Evolutionary conservation across 2,329 filamentous ascomycete genomes (phyloP), one percentile per base, ranked within the genome.

Genomic region (Aspergillus ustus): DNA sequence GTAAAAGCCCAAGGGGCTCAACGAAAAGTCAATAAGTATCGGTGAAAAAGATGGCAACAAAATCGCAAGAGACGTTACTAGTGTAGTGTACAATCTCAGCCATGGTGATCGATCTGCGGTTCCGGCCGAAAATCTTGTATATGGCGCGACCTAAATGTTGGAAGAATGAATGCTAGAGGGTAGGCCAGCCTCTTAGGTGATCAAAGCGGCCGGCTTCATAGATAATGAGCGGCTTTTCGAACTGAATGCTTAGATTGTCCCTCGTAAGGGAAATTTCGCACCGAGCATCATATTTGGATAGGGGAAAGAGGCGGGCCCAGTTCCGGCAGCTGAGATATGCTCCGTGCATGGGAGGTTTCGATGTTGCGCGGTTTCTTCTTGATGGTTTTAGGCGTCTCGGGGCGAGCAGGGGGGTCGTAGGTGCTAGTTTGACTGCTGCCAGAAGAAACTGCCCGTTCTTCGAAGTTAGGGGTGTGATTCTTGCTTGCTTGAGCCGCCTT

Each of bases 401-500:
- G 74, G 43, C 72, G 74, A 52, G 68, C 65, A 20, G 65, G 60
- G 51, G 74, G 65, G 55, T 77, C 69, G 64, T 72, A 56, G 79
- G 83, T 66, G 46, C 81, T 68, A 50, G 81, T 81, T 67, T 86
- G 85, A 75, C 82, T 85, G 66, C 87, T 89, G 65, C 87, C 88
- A 9, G 89, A 89, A 3, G 88, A 89, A 13, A 87, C 72, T 34
- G 84, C 84, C 48, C 85, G 80, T 57, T 89, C 86, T 44, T 87
- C 82, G n/a, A 64, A 64, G 45, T 67, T 69, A 45, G 67, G 58
- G 55, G 66, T 60, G 15, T 59, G 62, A 7, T 67, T 65, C 22
- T 73, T 68, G 63, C 67, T 69, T 64, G 62, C 73, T 62, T 70
- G 66, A 9, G 64, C 66, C 7, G 64, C 65, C 31, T 61, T 67